Base-by-base conservation (phyloP, 75 land plant species). In the Sequoia sempervirens region DNA sequence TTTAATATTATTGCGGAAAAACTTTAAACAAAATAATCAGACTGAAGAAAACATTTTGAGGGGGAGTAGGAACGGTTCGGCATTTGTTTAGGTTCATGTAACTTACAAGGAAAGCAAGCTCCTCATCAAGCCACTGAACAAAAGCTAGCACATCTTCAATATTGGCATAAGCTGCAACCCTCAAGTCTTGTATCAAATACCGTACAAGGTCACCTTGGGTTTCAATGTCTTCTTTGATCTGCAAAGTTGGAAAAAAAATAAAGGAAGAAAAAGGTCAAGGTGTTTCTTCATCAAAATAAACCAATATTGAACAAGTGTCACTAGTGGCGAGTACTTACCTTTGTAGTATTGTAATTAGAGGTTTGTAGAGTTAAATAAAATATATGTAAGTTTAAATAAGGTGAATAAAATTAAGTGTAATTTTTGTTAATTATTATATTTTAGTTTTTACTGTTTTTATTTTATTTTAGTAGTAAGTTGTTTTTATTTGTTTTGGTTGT, bases 41-140 rank as follows among this genome's bases (percentile, higher is more conserved):
- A 47, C 34, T 17, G 37, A 3, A 81, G n/a, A 46, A 64, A 30
- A 40, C 38, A 75, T 75, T 73, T 72, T 37, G 37, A 18, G 38
- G 18, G 40, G 26, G 45, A 75, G 4, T 75, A 41, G 10, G 78
- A 40, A 75, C 9, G 20, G 45, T 82, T n/a, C 34, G 50, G 34
- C 80, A 83, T 18, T 32, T 26, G 28, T 30, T 45, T 84, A 26
- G 23, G 18, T 58, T n/a, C 40, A 26, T 47, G 37, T 1, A 3
- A 84, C 92, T 86, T 87, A 94, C 95, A 81, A 94, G 89, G 84
- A 89, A 90, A 61, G 88, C 85, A 76, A 94, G 94, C 82, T 92
- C 92, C 40, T 92, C 92, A 79, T 94, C 95, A 41, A 94, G 94
- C 95, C 95, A 94, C 75, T 94, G 89, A 82, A 92, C 94, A 84